Conservation (phyloP, 1,284 basidiomycete species). For the Ustilago tritici region DNA sequence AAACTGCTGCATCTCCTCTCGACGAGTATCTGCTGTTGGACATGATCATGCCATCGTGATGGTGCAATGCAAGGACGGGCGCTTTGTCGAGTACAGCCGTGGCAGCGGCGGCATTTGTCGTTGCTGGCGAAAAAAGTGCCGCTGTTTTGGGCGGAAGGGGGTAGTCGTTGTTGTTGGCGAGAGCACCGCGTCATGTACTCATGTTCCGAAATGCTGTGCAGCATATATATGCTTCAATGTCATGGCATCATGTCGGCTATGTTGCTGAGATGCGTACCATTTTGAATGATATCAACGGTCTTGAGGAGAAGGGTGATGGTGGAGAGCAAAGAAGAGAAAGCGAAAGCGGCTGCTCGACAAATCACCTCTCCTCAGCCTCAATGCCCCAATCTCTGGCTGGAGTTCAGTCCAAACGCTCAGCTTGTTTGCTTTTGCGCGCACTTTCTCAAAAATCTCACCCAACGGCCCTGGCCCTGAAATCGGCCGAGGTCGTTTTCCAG, state of each 20-base stretch:
- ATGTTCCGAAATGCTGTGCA: slow-evolving; percentile 3
- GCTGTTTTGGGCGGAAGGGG: slow-evolving; percentile 24
- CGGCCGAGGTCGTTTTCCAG: no score
- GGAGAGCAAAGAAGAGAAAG: slow-evolving; percentile 6
- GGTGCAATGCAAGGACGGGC: slow-evolving; percentile 23
- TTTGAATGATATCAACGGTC: slow-evolving; percentile 51
- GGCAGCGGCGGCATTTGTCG: slow-evolving; percentile 29
- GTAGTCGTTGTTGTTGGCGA: background rate
- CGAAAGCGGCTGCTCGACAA: background rate
- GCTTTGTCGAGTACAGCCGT: slow-evolving; percentile 30
- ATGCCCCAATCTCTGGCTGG: no score
- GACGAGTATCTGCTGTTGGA: slow-evolving; percentile 21
- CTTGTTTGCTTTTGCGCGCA: no score
- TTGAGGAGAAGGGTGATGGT: slow-evolving; percentile 45
- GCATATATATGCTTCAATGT: background rate
- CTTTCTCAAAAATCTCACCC: no score
- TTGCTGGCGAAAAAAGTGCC: slow-evolving; percentile 13
- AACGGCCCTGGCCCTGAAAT: no score
- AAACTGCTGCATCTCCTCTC: slow-evolving; percentile 29
- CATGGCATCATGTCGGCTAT: slow-evolving; percentile 25
- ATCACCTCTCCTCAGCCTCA: background rate
- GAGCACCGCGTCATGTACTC: slow-evolving; percentile 38
- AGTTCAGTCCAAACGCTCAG: no score
- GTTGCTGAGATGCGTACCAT: slow-evolving; percentile 57
- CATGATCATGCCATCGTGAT: slow-evolving; percentile 6